phyloP scores from a whole-genome alignment of 352 stramenopile genomes.

The Phytophthora ramorum region DNA sequence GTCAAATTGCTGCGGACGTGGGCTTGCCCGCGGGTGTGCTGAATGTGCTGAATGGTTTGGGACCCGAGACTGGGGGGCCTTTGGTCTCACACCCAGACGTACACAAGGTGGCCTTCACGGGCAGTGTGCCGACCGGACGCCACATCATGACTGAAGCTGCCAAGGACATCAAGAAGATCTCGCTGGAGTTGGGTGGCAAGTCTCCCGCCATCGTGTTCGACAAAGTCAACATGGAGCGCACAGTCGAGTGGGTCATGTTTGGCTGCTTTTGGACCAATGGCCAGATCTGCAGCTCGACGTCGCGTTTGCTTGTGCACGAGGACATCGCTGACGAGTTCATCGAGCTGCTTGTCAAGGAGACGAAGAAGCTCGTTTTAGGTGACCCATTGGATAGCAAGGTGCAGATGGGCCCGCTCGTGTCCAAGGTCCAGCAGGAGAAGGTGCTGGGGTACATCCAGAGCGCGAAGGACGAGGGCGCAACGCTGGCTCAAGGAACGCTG shows the following conservation, averaged over 20 bases:
- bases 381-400: constrained; percentile 57
- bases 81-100: constrained; percentile 64
- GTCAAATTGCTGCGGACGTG: constrained; percentile 61
- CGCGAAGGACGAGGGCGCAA: constrained; percentile 61
- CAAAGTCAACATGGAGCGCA: constrained; percentile 63
- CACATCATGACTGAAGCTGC: constrained; percentile 28
- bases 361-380: constrained; percentile 66
- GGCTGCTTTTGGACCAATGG: constrained; percentile 65
- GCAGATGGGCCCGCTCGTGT: constrained; percentile 86
- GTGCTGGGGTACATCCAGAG: constrained; percentile 71
- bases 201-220: constrained; percentile 90
- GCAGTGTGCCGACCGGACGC: constrained; percentile 24
- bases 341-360: constrained; percentile 49
- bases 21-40: constrained; percentile 67
- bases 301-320: constrained; percentile 78
- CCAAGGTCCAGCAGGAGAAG: constrained; percentile 71
- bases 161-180: constrained; percentile 40
- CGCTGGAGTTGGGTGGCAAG: constrained; percentile 80
- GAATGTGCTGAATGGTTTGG: constrained; percentile 76
- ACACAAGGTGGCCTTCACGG: constrained; percentile 41
- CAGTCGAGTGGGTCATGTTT: constrained; percentile 81
- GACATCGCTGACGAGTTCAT: constrained; percentile 76
- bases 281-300: constrained; percentile 82
- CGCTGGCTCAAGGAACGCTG: constrained; percentile 32
- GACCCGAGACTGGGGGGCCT: constrained; percentile 61